phyloP scores from a whole-genome alignment of 192 early-diverging fungal genomes.

The Backusella mclennaniae region DNA sequence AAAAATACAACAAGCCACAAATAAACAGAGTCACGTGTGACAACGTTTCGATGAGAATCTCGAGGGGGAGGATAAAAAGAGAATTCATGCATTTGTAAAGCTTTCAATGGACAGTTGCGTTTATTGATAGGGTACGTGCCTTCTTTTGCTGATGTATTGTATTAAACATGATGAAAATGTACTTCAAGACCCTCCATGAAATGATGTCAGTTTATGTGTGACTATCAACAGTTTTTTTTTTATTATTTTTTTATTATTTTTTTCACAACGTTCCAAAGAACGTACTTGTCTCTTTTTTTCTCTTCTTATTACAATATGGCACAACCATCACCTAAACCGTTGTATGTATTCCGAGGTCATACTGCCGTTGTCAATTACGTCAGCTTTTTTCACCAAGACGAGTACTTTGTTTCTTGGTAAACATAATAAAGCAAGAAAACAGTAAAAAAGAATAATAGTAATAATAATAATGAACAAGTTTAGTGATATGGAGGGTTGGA shows the following conservation, averaged over 20 bases:
- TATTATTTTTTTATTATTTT: background rate
- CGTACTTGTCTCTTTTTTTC: background rate
- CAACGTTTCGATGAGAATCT: background rate
- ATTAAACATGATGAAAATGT: too few relatives aligned
- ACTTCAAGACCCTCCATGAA: too few relatives aligned
- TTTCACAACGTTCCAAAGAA: too few relatives aligned
- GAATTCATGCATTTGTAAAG: background rate
- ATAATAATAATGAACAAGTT: background rate
- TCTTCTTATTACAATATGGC: background rate
- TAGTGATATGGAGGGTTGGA: constrained; percentile 28
- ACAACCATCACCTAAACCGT: constrained; percentile 19
- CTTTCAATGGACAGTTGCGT: too few relatives aligned
- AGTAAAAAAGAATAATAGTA: too few relatives aligned
- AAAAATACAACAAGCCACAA: background rate
- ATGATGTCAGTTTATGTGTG: background rate
- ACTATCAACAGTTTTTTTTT: background rate
- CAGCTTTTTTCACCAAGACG: constrained; percentile 17
- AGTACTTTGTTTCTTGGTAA: constrained; percentile 33
- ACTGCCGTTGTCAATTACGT: constrained; percentile 20
- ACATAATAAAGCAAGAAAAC: background rate
- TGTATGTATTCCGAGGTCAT: constrained; percentile 36
- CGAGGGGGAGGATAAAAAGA: background rate
- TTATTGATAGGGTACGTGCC: too few relatives aligned
- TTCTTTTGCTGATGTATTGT: background rate
- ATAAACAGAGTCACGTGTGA: background rate